Evolutionary conservation across 2,329 filamentous ascomycete genomes (phyloP).

Genomic region (Dactylellina cionopaga): DNA sequence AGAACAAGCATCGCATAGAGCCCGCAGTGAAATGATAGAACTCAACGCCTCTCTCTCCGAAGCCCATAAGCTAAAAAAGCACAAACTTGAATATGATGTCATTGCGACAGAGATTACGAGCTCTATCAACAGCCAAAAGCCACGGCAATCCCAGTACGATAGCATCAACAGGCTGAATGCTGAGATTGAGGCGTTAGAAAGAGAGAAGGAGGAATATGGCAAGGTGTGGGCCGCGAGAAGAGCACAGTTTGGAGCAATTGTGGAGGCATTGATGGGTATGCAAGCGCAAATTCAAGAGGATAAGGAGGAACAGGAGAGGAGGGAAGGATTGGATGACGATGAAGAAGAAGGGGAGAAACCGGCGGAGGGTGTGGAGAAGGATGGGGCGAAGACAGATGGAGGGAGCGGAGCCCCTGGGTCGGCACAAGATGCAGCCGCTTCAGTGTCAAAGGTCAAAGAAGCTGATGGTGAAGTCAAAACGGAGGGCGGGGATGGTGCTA

Average conservation of each 20-base stretch:
- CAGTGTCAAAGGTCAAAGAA: not conserved
- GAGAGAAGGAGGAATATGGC: slow-evolving; percentile 55
- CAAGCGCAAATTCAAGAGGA: slow-evolving; percentile 57
- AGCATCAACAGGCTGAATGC: slow-evolving; percentile 55
- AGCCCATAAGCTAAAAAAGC: slow-evolving; percentile 54
- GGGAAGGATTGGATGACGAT: slow-evolving; percentile 49
- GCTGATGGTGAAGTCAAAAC: not conserved
- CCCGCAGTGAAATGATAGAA: slow-evolving; percentile 54
- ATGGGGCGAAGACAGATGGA: slow-evolving; percentile 11
- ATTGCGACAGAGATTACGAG: slow-evolving; percentile 57
- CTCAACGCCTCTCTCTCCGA: slow-evolving; percentile 50
- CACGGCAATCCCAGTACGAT: slow-evolving; percentile 55
- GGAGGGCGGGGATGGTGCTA: slow-evolving; percentile 17
- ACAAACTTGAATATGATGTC: slow-evolving; percentile 56
- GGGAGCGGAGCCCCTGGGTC: not conserved
- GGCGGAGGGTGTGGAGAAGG: slow-evolving; percentile 13
- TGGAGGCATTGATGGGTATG: slow-evolving; percentile 56
- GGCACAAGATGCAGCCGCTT: not conserved
- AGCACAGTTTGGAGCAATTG: slow-evolving; percentile 56
- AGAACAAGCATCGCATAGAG: slow-evolving; percentile 54
- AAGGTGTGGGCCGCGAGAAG: slow-evolving; percentile 55
- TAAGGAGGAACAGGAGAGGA: slow-evolving; percentile 57
- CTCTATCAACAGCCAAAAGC: slow-evolving; percentile 56
- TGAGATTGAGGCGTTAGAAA: slow-evolving; percentile 56
- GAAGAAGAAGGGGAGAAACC: slow-evolving; percentile 45